These are phyloP conservation scores for Cercospora sojina DNA, from an alignment of 2,329 filamentous ascomycete genomes.

Conservation along the genomic window DNA sequence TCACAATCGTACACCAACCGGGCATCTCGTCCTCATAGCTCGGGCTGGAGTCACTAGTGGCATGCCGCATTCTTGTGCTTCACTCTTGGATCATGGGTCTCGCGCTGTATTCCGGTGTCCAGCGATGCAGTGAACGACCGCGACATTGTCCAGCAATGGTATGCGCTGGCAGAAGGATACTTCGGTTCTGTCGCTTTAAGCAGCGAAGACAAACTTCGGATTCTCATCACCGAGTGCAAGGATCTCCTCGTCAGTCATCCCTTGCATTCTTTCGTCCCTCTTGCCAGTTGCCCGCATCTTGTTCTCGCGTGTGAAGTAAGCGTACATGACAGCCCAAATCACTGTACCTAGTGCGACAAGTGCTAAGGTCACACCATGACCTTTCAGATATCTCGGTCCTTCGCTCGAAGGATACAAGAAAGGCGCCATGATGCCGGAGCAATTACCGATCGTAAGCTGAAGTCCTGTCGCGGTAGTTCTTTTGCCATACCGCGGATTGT, in stretches of 20 bases:
- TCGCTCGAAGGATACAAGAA: slow-evolving; percentile 15
- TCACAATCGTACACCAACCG: too few species aligned
- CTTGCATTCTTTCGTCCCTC: slow-evolving; percentile 11
- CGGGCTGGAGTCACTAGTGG: too few species aligned
- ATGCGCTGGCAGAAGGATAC: too few species aligned
- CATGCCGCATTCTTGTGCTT: too few species aligned
- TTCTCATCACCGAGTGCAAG: slow-evolving; percentile 9
- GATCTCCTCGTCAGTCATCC: slow-evolving; percentile 13
- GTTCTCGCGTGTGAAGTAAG: slow-evolving; percentile 15
- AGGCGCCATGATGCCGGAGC: slow-evolving; percentile 16
- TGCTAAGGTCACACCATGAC: slow-evolving; percentile 9
- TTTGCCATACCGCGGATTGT: slow-evolving; percentile 38
- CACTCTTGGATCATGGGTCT: too few species aligned
- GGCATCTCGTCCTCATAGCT: too few species aligned
- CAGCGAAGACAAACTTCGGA: slow-evolving; percentile 10
- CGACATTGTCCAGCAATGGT: background rate
- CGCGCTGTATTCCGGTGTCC: too few species aligned
- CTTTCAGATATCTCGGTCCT: slow-evolving; percentile 11
- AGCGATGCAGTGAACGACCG: background rate
- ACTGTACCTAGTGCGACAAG: slow-evolving; percentile 21
- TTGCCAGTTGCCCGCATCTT: slow-evolving; percentile 7
- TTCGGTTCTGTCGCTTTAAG: background rate
- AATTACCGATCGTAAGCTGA: slow-evolving; percentile 14
- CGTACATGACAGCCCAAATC: slow-evolving; percentile 8
- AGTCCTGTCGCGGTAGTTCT: slow-evolving; percentile 31